These are phyloP conservation scores for Hypericum androsaemum DNA, from an alignment of 345 rosid genomes.

Conservation along the genomic window DNA sequence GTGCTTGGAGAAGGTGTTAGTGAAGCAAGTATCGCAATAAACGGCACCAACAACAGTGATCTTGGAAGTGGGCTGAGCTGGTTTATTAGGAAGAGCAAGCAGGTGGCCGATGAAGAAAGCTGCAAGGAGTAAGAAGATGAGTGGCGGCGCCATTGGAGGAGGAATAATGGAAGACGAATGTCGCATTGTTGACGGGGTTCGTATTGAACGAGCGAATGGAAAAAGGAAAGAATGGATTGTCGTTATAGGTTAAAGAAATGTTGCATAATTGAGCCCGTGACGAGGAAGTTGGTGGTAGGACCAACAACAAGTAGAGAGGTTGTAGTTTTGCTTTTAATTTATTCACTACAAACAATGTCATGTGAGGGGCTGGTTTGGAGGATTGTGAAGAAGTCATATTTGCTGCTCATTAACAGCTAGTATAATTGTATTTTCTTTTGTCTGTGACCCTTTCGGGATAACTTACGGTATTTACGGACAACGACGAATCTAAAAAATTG, in stretches of 20 bases:
- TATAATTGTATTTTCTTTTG: no score
- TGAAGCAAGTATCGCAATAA: slow-evolving; percentile 62
- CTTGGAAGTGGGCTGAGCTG: slow-evolving; percentile 32
- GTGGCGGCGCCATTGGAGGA: slow-evolving; percentile 45
- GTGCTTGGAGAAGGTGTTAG: slow-evolving; percentile 54
- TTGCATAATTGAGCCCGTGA: slow-evolving; percentile 44
- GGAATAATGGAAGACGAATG: slow-evolving; percentile 23
- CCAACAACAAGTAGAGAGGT: no score
- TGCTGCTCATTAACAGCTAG: no score
- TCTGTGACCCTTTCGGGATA: no score
- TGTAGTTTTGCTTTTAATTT: no score
- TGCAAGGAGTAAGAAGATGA: slow-evolving; percentile 27
- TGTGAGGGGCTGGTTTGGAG: no score
- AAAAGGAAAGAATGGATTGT: slow-evolving; percentile 5
- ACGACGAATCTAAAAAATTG: no score
- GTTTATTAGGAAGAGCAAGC: slow-evolving; percentile 11
- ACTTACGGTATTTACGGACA: no score
- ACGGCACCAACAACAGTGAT: slow-evolving; percentile 74
- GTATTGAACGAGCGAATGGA: slow-evolving; percentile 6
- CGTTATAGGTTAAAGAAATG: slow-evolving; percentile 8
- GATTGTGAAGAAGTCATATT: no score
- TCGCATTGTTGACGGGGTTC: neutral
- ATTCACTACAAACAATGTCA: neutral
- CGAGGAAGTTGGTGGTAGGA: slow-evolving; percentile 42
- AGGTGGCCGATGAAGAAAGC: slow-evolving; percentile 20